Base-by-base conservation (phyloP, 768 basidiomycete genomes). In the Tulasnella sp. region DNA sequence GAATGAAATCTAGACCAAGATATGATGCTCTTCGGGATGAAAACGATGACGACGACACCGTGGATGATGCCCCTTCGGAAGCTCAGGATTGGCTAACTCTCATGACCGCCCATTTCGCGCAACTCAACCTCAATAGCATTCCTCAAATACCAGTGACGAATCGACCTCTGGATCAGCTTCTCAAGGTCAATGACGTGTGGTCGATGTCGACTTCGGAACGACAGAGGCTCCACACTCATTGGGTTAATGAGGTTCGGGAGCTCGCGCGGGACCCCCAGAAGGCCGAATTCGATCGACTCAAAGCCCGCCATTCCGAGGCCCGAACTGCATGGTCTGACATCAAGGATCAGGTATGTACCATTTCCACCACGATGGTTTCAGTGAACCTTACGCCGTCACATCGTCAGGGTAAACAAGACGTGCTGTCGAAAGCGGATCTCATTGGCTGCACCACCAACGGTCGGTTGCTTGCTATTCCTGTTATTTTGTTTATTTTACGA, bases 391-490 rank as follows among this genome's bases (percentile, higher is more conserved):
- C 12, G 7, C 11, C 71, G 1, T 78, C 34, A 5, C 17, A 9
- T 12, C 29, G 22, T 17, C 78, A 93, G 92, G 82, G 84, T 72
- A 86, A 89, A 15, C 86, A 89, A 0, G 84, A 85, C 6, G 81
- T 93, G 7, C 83, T 93, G 7, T 80, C 81, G 39, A 81, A 85
- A 7, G 85, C 87, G 0, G 87, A 92, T 79, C 85, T 94, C 25
- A 87, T 93, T 67, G 92, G 90, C 6, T 92, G 91, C 78, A 94
- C 92, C 0, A 93, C 92, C 0, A 92, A 89, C 31, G 91, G 91
- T 90, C 80, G 11, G 39, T 25, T 22, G 40, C 40, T 19, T 58
- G 19, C 9, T 17, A 25, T 64, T 64, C 4, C 29, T 37, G 4
- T 7, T 17, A 15, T 14, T 15, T 3, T 8, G 14, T 14, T 22